phyloP scores from a whole-genome alignment of 306 rosid genomes.

The Acmispon strigosus region DNA sequence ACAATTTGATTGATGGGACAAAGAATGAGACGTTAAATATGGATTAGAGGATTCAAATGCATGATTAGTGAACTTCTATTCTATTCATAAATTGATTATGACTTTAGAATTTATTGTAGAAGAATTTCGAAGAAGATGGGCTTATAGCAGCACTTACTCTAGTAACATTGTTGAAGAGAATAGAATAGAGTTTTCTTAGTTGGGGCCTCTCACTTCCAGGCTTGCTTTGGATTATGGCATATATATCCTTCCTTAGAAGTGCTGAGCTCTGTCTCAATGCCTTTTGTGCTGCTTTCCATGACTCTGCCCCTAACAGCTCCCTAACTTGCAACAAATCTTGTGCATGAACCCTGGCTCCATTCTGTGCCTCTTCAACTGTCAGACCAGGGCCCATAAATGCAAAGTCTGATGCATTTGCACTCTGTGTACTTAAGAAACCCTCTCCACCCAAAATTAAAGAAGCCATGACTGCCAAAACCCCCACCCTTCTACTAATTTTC shows the following conservation, averaged over 20 bases:
- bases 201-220: slow-evolving; percentile 58
- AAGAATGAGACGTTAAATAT: too few species aligned
- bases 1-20: too few species aligned
- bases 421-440: not conserved
- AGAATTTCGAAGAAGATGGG: not conserved
- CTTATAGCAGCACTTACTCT: slow-evolving; percentile 20
- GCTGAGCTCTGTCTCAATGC: slow-evolving; percentile 47
- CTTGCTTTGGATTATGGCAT: slow-evolving; percentile 53
- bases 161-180: slow-evolving; percentile 53
- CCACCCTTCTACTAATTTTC: slow-evolving; percentile 26
- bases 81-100: too few species aligned
- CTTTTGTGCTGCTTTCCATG: slow-evolving; percentile 60
- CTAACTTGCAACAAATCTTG: slow-evolving; percentile 30
- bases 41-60: too few species aligned
- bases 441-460: slow-evolving; percentile 10
- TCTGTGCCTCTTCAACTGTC: slow-evolving; percentile 34
- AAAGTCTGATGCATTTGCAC: slow-evolving; percentile 46
- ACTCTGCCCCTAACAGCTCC: slow-evolving; percentile 44
- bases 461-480: not conserved
- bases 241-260: slow-evolving; percentile 46
- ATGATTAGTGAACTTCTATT: too few species aligned
- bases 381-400: slow-evolving; percentile 25
- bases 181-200: slow-evolving; percentile 57
- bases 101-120: too few species aligned
- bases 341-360: slow-evolving; percentile 31